Conservation (phyloP, 2,329 filamentous ascomycete genomes). For the Elsinoe necatrix region DNA sequence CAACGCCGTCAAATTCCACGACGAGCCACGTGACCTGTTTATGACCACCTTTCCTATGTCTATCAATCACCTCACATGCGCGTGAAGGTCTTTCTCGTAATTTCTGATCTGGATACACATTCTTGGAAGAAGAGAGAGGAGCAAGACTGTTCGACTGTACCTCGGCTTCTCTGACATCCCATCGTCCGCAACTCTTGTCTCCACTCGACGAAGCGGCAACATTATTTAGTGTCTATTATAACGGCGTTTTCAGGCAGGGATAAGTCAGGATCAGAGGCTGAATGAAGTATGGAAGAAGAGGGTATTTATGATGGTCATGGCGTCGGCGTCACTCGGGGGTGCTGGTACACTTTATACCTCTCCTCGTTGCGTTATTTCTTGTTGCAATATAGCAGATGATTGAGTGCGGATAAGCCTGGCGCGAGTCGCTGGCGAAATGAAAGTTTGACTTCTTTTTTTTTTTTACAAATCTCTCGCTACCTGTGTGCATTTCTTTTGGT, state of each 20-base stretch:
- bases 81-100: neutral
- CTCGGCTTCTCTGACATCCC: neutral
- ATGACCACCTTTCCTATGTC: constrained; percentile 13
- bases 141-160: neutral
- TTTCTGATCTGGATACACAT: constrained; percentile 12
- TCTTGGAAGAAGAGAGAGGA: neutral
- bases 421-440: constrained; percentile 4
- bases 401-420: neutral
- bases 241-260: neutral
- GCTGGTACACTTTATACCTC: constrained; percentile 3
- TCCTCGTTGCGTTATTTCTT: neutral
- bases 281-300: neutral
- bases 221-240: constrained; percentile 11
- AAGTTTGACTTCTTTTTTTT: neutral
- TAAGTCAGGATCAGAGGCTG: neutral
- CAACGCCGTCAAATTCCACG: neutral
- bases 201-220: neutral
- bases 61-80: neutral
- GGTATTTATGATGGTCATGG: neutral
- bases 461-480: neutral
- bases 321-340: constrained; percentile 7
- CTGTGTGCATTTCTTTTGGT: neutral
- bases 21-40: neutral
- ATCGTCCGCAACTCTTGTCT: neutral
- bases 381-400: constrained; percentile 2